These are phyloP conservation scores for Coniochaeta hoffmannii DNA, from an alignment of 2,329 filamentous ascomycete species.

Conservation along the genomic window DNA sequence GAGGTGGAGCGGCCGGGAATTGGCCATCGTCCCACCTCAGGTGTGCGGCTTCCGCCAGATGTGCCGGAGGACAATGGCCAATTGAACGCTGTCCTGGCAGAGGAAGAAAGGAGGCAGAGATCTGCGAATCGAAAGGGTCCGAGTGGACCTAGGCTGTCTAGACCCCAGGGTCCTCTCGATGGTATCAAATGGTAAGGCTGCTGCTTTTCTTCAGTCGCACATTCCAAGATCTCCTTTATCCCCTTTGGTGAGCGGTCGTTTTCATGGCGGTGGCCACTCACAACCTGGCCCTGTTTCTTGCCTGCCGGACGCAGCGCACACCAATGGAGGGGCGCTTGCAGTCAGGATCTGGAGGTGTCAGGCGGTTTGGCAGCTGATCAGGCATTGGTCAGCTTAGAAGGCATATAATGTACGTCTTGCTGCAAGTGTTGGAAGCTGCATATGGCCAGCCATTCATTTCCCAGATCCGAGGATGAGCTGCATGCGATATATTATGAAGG, in stretches of 20 bases:
- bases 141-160: neutral
- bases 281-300: neutral
- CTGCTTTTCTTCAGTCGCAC: neutral
- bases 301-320: constrained; percentile 1
- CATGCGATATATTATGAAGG: constrained; percentile 14
- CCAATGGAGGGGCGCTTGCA: constrained; percentile 4
- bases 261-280: neutral
- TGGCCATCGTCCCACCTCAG: constrained; percentile 19
- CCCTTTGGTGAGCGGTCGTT: neutral
- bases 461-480: constrained; percentile 8
- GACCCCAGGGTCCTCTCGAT: neutral
- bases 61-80: constrained; percentile 8
- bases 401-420: constrained; percentile 17
- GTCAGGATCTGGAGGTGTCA: constrained; percentile 11
- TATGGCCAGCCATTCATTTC: constrained; percentile 15
- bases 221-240: neutral
- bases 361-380: constrained; percentile 10
- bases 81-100: constrained; percentile 13
- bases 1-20: constrained; percentile 19
- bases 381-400: constrained; percentile 14
- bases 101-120: constrained; percentile 5
- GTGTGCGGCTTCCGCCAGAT: constrained; percentile 1
- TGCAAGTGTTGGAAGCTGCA: constrained; percentile 16
- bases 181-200: neutral
- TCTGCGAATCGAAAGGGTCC: neutral